Conservation (phyloP, 2,329 filamentous ascomycete species). For the Knoxdaviesia capensis region DNA sequence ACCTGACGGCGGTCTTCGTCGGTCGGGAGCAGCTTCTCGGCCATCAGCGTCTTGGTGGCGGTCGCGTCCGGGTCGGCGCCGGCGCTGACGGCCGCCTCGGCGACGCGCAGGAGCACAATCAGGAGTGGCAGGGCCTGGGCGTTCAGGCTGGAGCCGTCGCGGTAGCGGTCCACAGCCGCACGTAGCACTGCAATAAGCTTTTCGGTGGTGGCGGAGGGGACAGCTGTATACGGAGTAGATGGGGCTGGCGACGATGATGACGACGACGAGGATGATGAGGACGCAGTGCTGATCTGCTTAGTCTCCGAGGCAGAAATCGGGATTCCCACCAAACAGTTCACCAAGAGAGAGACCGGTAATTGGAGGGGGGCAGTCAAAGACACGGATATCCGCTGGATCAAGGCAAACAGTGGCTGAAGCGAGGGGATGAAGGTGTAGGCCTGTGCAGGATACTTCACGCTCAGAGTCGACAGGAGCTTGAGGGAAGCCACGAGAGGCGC, state of each 20-base stretch:
- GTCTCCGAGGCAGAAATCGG: constrained; percentile 4
- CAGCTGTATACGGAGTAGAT: constrained; percentile 4
- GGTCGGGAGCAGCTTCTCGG: constrained; percentile 50
- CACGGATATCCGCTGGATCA: constrained; percentile 5
- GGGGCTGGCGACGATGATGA: too few species aligned
- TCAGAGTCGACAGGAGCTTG: constrained; percentile 7
- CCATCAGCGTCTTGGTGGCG: constrained; percentile 33
- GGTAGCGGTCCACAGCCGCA: constrained; percentile 1
- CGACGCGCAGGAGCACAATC: constrained; percentile 4
- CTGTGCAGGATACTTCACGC: constrained; percentile 6
- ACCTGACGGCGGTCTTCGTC: constrained; percentile 56
- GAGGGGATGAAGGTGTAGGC: constrained; percentile 5
- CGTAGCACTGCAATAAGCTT: constrained; percentile 1
- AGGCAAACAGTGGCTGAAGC: constrained; percentile 5
- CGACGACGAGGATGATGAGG: too few species aligned
- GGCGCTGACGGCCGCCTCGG: constrained; percentile 3
- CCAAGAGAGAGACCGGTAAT: constrained; percentile 7
- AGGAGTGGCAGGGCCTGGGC: constrained; percentile 3
- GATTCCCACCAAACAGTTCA: constrained; percentile 7
- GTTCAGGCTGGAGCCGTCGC: constrained; percentile 3
- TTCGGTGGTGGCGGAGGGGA: not conserved
- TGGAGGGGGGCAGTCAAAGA: constrained; percentile 5
- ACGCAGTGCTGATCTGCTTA: not conserved
- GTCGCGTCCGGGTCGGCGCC: not conserved
- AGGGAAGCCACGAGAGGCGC: constrained; percentile 6